Percentiles rank a stretch among this genome's conserved stretches.
phyloP scores from a whole-genome alignment of 768 basidiomycete species.

The Sistotremastrum niveocremeum region DNA sequence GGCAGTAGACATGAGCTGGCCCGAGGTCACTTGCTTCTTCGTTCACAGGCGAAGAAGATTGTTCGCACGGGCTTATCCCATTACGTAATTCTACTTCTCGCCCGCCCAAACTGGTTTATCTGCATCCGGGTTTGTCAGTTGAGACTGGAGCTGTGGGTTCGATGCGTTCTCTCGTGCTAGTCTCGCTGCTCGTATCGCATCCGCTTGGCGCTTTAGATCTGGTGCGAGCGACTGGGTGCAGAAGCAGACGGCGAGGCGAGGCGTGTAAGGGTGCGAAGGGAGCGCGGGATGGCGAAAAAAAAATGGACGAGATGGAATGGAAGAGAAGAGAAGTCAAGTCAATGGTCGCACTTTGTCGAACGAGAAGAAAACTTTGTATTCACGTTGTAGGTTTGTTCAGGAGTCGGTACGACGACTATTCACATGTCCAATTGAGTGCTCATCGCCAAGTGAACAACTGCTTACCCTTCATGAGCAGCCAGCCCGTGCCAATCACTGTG shows the following conservation, averaged over 20 bases:
- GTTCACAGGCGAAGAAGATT: too few relatives aligned
- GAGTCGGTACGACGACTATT: slow-evolving; percentile 22
- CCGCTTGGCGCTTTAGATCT: slow-evolving; percentile 49
- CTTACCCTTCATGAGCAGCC: slow-evolving; percentile 47
- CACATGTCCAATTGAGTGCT: not conserved
- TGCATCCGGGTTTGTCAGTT: slow-evolving; percentile 19
- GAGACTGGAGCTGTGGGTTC: slow-evolving; percentile 36
- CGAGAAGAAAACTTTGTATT: slow-evolving; percentile 4
- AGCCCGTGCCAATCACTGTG: slow-evolving; percentile 43
- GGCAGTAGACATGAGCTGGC: too few relatives aligned
- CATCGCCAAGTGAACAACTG: slow-evolving; percentile 9
- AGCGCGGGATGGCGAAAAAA: not conserved
- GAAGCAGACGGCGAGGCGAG: too few relatives aligned
- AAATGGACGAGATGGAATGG: not conserved
- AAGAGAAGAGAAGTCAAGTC: not conserved
- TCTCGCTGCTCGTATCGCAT: slow-evolving; percentile 40
- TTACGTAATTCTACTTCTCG: slow-evolving; percentile 2
- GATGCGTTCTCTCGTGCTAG: slow-evolving; percentile 39
- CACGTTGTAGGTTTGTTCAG: slow-evolving; percentile 23
- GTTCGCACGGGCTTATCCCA: too few relatives aligned
- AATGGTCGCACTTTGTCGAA: too few relatives aligned
- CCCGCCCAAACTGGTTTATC: slow-evolving; percentile 22
- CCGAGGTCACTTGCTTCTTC: too few relatives aligned
- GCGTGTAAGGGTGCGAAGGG: too few relatives aligned
- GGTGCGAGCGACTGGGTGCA: slow-evolving; percentile 42